Base-by-base conservation (phyloP, 805 yeast genomes). In the Lachancea kluyveri region DNA sequence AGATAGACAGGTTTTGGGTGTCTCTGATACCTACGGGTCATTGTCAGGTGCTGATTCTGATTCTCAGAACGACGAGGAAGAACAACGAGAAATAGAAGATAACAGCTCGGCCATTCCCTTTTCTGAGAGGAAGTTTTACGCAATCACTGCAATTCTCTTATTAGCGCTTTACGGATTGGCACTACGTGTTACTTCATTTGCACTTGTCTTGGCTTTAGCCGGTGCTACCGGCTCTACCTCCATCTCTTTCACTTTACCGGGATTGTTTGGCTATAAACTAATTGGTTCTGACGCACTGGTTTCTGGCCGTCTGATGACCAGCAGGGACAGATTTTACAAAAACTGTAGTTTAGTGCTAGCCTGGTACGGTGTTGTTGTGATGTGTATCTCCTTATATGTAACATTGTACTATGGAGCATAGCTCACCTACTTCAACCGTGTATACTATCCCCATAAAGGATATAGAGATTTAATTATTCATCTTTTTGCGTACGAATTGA, bases 151-250 rank as follows among this genome's bases (percentile, higher is more conserved):
- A 66, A 30, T 33, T 1, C 27, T 51, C 5, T 36, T 87, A 30
- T 22, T 68, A 1, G 47, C 66, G 5, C 74, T 86, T 28, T 86
- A 80, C 51, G 33, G 63, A 1, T 62, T 80, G 7, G 92, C 96
- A 0, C 59, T 79, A 21, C 55, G 74, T 3, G 79, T 87, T 18
- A 63, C 63, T 9, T 84, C 95, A 0, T 72, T 87, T 44, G 94
- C 90, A 17, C 71, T 78, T 28, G 88, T 88, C 9, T 62, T 87
- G 43, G 87, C 95, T 2, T 65, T 87, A 42, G 95, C 87, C 4
- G 96, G 96, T 2, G 83, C 95, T 1, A 86, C 95, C 0, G 96
- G 96, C 0, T 84, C 95, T 1, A 87, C 96, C 0, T 74, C 94
- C 4, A 86, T 88, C 31, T 86, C 95, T 8, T 87, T 87, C 52